These are phyloP conservation scores for Colletotrichum tamarilloi DNA, from an alignment of 2,329 filamentous ascomycete genomes.

Conservation along the genomic window DNA sequence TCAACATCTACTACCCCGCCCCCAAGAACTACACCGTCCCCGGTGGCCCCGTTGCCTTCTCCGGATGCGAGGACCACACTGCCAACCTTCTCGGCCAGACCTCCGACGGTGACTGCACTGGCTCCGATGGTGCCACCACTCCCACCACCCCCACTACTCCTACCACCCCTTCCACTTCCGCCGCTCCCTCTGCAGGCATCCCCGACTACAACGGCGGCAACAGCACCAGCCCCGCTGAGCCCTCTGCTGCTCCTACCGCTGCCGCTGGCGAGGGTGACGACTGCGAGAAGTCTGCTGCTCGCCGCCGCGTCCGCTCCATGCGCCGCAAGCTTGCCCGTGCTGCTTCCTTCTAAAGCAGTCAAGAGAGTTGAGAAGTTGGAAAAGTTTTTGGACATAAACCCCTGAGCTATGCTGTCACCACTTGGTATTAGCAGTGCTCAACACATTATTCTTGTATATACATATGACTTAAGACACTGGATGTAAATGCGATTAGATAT, in stretches of 20 bases:
- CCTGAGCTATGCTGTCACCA: neutral
- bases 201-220: constrained; percentile 32
- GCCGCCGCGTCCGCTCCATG: constrained; percentile 30
- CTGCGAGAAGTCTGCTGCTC: constrained; percentile 28
- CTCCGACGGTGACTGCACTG: constrained; percentile 50
- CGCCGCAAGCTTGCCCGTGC: constrained; percentile 15
- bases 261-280: neutral
- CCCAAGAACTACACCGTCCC: constrained; percentile 46
- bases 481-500: constrained; percentile 28
- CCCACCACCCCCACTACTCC: constrained; percentile 16
- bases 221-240: constrained; percentile 18
- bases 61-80: constrained; percentile 49
- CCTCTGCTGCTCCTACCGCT: neutral
- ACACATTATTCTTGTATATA: constrained; percentile 29
- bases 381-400: neutral
- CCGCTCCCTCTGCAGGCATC: constrained; percentile 35
- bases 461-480: constrained; percentile 32
- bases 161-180: neutral
- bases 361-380: neutral
- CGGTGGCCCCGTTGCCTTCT: constrained; percentile 48
- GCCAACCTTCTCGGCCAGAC: constrained; percentile 47
- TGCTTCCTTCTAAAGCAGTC: neutral
- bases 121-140: constrained; percentile 32
- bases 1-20: constrained; percentile 50
- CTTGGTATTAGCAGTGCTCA: neutral